These are phyloP conservation scores for Thermothielavioides terrestris DNA, from an alignment of 495 filamentous ascomycete species.

Conservation along the genomic window DNA sequence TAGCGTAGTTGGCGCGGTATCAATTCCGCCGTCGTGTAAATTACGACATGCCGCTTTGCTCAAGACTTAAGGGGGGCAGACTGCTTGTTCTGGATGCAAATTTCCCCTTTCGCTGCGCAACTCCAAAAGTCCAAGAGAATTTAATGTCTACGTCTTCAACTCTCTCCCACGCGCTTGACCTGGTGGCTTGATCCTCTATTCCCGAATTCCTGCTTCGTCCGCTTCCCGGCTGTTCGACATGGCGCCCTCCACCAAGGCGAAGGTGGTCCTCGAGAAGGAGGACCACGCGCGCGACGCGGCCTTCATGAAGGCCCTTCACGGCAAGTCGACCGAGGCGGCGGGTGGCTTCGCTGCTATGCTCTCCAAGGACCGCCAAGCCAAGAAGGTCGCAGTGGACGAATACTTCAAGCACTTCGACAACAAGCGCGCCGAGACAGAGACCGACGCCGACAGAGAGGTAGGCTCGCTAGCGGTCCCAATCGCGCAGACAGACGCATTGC, in stretches of 20 bases:
- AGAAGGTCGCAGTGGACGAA: conserved; percentile 86
- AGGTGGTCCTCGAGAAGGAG: conserved; percentile 65
- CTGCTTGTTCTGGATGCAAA: too few species aligned
- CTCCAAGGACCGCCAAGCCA: conserved; percentile 69
- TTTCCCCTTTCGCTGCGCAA: too few species aligned
- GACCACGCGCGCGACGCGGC: conserved; percentile 83
- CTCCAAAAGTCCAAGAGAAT: too few species aligned
- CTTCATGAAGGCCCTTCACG: conserved; percentile 89
- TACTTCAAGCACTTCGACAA: conserved; percentile 99
- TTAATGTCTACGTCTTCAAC: too few species aligned
- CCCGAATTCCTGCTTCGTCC: not conserved
- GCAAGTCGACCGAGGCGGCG: conserved; percentile 61
- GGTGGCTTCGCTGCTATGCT: conserved; percentile 79
- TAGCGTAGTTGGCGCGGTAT: too few species aligned
- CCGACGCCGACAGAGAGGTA: conserved; percentile 69
- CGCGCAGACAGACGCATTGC: conserved; percentile 2
- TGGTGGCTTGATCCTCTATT: too few species aligned
- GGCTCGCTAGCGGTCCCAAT: conserved; percentile 8
- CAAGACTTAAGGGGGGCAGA: too few species aligned
- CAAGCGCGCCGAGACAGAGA: conserved; percentile 76
- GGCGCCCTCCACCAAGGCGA: conserved; percentile 54
- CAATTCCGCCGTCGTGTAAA: too few species aligned
- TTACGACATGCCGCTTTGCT: too few species aligned
- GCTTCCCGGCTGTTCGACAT: conserved; percentile 18
- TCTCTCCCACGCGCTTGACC: too few species aligned